Evolutionary conservation across 306 rosid genomes (phyloP), one percentile per base, ranked within the genome.

Genomic region (Fragaria iinumae): DNA sequence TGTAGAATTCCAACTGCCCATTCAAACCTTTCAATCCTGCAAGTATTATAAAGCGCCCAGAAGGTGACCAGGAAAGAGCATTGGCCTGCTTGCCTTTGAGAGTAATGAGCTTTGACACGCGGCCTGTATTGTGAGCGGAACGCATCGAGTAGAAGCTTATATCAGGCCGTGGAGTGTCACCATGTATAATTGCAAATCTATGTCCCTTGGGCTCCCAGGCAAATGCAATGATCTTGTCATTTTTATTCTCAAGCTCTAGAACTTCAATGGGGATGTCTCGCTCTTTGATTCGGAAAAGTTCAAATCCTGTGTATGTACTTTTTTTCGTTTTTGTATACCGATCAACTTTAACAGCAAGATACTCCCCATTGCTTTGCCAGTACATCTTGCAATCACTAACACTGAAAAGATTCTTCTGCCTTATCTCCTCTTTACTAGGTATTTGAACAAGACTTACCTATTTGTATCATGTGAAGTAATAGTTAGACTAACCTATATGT

Each of bases 161-260:
- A 76, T 93, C 94, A 39, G 93, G 97, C 85, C 85, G 90, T 4
- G 96, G 96, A 83, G 79, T 85, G 80, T 90, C 96, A 72, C 96
- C 96, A 67, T 93, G 97, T 79, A 93, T 93, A 73, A 93, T 85
- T 0, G 83, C 94, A 78, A 93, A 93, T 76, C 96, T 84, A 49
- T 90, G 96, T 67, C 97, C 94, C 76, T 93, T 93, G 4, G 97
- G 97, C 86, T 93, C 96, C 98, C 96, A 93, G n/a, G 96, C 95
- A 80, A 93, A 93, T 12, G 96, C 93, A 78, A 93, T 89, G 47
- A 93, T 93, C 87, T 89, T 93, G 69, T 91, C 98, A 79, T 91
- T 93, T 74, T 93, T 93, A 73, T 93, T 93, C 83, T 93, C 98
- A 44, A 91, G 90, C 78, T 93, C 98, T 72, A 93, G 71, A 56